Evolutionary conservation across 305 asterid genomes (phyloP), one percentile per base, ranked within the genome.

Genomic region (Fraxinus platypoda): DNA sequence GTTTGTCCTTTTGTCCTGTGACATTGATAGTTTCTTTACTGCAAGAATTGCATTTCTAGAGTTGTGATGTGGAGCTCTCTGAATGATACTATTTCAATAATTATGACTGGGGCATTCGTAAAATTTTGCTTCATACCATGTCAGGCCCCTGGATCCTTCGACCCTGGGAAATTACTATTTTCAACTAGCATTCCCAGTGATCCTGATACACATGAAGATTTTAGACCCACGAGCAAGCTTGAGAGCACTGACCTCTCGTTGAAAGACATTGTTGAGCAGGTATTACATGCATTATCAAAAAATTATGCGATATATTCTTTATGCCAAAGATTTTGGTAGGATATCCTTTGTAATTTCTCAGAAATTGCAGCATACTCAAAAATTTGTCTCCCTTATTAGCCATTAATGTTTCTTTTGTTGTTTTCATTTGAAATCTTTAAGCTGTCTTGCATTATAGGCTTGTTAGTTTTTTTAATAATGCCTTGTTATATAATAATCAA

Each of bases 181-280:
- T 93, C 94, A 71, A 90, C 94, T 8, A 62, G 87, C 75, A 90
- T 84, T 82, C 97, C 97, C 59, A 85, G 85, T 91, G 98, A 95
- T 84, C 90, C 97, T 19, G 99, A 92, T 83, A 96, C 96, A 0
- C 98, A 91, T 75, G 98, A 93, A 82, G 99, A 96, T 88, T 93
- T 96, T 84, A 86, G 81, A 83, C 98, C 98, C 64, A 84, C 96
- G 1, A 89, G 87, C 85, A 96, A 94, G 86, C 35, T 87, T 81
- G 93, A 88, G 81, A 86, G 82, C 75, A 91, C 98, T 83, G 90
- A 85, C 73, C 49, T 89, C 77, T 87, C 95, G 17, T 84, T 94
- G 84, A 91, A 88, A 85, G 92, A 91, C 75, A 90, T 93, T 81
- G 95, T 96, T 84, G 97, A 94, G 85, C 94, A 96, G 98, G 99